Base-by-base conservation (phyloP, 176 grass and related monocot genomes). In the Microstegium vimineum region DNA sequence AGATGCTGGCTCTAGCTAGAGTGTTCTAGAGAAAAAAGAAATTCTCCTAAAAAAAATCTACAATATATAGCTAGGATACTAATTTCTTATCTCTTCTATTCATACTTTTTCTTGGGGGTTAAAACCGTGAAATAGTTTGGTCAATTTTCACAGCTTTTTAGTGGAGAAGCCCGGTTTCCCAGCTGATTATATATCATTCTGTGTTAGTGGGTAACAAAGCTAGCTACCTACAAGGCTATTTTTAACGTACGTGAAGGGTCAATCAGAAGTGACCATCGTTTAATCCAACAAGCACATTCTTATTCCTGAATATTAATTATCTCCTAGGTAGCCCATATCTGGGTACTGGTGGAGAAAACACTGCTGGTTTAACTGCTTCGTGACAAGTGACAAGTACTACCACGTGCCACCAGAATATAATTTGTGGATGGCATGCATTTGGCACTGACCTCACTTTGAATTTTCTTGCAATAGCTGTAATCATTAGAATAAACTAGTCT, bases 251-350 rank as follows among this genome's bases (percentile, higher is more conserved):
- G 57, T 69, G 78, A 81, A 69, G 25, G 32, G n/a, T 40, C 31
- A 85, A 79, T 64, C 38, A 51, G 14, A 23, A 77, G 26, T 36
- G 66, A 28, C 22, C 9, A 23, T 52, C 27, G 31, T 64, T 38
- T 32, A 64, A 73, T 65, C 56, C n/a, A 65, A 73, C 22, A 8
- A 80, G 22, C 59, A 73, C 17, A 74, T 74, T 80, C 57, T 73
- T 65, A 80, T 86, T 86, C 84, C 8, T 23, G 49, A 36, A 71
- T 76, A 41, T 59, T 42, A 36, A 5, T 5, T n/a, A 49, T 82
- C 34, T 63, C 54, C 77, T 81, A 56, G 64, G 52, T 89, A 89
- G 82, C 70, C 77, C 82, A 81, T 85, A 85, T 63, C 76, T 9
- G 26, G 25, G 57, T 10, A 27, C 1, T 11, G 10, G 57, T 23